These are phyloP conservation scores for Microstroma glucosiphilum DNA, from an alignment of 1,284 basidiomycete genomes.

Conservation along the genomic window DNA sequence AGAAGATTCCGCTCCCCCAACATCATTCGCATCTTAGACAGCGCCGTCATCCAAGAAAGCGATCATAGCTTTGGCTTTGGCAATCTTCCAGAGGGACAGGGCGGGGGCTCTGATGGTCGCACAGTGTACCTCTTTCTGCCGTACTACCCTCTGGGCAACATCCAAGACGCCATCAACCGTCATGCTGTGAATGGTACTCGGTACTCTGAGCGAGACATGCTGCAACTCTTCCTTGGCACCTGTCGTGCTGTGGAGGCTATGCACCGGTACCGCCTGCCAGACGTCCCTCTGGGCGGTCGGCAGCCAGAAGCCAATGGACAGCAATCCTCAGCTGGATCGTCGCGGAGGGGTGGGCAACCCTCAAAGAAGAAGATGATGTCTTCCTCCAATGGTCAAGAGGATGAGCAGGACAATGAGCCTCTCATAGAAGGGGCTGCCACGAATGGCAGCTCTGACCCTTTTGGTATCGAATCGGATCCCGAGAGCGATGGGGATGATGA, in stretches of 20 bases:
- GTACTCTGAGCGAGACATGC: slow-evolving; percentile 80
- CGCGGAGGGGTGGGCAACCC: slow-evolving; percentile 11
- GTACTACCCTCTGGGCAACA: slow-evolving; percentile 72
- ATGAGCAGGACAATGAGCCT: slow-evolving; percentile 5
- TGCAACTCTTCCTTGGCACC: slow-evolving; percentile 83
- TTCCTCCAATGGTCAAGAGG: neutral
- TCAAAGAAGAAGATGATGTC: slow-evolving; percentile 13
- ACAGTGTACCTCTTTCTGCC: slow-evolving; percentile 64
- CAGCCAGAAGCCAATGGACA: neutral
- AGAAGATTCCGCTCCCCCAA: slow-evolving; percentile 46
- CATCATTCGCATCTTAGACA: slow-evolving; percentile 47
- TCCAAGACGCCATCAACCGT: slow-evolving; percentile 88
- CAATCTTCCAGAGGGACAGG: slow-evolving; percentile 26
- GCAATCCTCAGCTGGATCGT: neutral
- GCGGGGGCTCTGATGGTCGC: slow-evolving; percentile 27
- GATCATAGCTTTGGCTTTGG: slow-evolving; percentile 25
- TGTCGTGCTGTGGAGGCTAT: slow-evolving; percentile 88
- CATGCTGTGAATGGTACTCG: slow-evolving; percentile 75
- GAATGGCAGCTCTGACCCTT: slow-evolving; percentile 1
- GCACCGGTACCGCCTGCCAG: slow-evolving; percentile 59
- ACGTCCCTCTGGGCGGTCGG: slow-evolving; percentile 16
- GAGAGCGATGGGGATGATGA: slow-evolving; percentile 53
- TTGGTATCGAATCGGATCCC: slow-evolving; percentile 28
- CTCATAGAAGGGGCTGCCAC: slow-evolving; percentile 5
- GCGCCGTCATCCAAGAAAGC: slow-evolving; percentile 44